Evolutionary conservation across 441 rosid genomes (phyloP), one percentile per base, ranked within the genome.

Genomic region (Kokia cookei): DNA sequence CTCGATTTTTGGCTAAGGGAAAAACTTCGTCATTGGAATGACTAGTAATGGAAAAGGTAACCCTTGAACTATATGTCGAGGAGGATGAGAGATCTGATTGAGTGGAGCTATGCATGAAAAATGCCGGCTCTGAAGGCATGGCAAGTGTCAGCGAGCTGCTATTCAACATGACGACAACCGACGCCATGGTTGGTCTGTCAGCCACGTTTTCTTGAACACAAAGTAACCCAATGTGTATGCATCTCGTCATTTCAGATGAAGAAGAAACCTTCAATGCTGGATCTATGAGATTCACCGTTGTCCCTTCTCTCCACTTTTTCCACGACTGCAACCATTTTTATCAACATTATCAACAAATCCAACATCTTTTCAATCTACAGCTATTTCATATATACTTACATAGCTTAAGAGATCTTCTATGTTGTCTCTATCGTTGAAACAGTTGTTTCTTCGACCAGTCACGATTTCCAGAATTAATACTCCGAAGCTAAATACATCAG

Each of bases 161-260:
- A 11, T 64, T 64, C 13, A 64, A 50, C 68, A 64, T 65, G 69
- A 65, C 2, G n/a, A 12, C 69, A 1, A 65, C 69, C 35, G 69
- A 65, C 27, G 69, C 69, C 69, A 65, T 65, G 32, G 69, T 42
- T 12, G 69, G 53, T 24, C 69, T 22, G 35, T 42, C 32, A 0
- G 26, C 51, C 29, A 64, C 50, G n/a, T 64, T 64, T 64, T 40
- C 69, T 42, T 64, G 69, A 10, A 63, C 67, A 40, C 67, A 63
- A 5, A 63, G 67, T 40, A 63, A 17, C 14, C 48, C 45, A 15
- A 62, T 62, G 66, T 62, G 66, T 17, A 62, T n/a, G 45, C 66
- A 62, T 62, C 66, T 62, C 2, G 50, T 40, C 15, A 64, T 40
- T 40, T 64, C 48, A 4, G 68, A 22, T 17, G 1, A 40, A 2